Evolutionary conservation across 1,284 basidiomycete species (phyloP).

Genomic region (Puccinia coronata): DNA sequence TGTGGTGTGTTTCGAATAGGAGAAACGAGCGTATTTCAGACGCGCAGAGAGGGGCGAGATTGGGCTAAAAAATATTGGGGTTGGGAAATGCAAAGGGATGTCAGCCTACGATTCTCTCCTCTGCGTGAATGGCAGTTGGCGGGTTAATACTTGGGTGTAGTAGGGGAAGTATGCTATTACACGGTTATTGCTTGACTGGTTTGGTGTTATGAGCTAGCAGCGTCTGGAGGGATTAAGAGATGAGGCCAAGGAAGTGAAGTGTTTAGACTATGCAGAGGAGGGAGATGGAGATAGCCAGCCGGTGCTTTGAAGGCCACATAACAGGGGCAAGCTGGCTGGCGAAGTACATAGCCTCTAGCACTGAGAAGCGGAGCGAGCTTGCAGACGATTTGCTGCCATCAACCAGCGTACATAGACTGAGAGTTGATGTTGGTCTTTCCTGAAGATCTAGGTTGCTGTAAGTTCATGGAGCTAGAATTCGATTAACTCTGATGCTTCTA

Average conservation of each 20-base stretch:
- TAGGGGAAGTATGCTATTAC: no score
- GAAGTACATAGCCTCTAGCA: slow-evolving; percentile 23
- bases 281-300: slow-evolving; percentile 26
- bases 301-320: slow-evolving; percentile 32
- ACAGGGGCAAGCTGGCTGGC: slow-evolving; percentile 26
- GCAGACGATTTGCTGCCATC: slow-evolving; percentile 1
- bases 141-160: slow-evolving; percentile 2
- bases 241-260: slow-evolving; percentile 19
- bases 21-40: slow-evolving; percentile 29
- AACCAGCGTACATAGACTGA: slow-evolving; percentile 15
- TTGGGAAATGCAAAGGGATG: slow-evolving; percentile 8
- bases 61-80: slow-evolving; percentile 17
- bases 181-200: no score
- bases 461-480: slow-evolving; percentile 27
- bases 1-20: slow-evolving; percentile 41
- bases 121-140: not conserved
- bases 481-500: slow-evolving; percentile 14
- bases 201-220: no score
- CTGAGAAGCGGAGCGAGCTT: not conserved
- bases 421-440: not conserved
- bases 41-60: slow-evolving; percentile 30
- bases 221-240: slow-evolving; percentile 6
- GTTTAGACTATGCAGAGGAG: slow-evolving; percentile 27
- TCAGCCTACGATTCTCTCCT: slow-evolving; percentile 2
- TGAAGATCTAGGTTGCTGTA: slow-evolving; percentile 24